Base-by-base conservation (phyloP, 257 asterid species). In the Jacaranda mimosifolia region DNA sequence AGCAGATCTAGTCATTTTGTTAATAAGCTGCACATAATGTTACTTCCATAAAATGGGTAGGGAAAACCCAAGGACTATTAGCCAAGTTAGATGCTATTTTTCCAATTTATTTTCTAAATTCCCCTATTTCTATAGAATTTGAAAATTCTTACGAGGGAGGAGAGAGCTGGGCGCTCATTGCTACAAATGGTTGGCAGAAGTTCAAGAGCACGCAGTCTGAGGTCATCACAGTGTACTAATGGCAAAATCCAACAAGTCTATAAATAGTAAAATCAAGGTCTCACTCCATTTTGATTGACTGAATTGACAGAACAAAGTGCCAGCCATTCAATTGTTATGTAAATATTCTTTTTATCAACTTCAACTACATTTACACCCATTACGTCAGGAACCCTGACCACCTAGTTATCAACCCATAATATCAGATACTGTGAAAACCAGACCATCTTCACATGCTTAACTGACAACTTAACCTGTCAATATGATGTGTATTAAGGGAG, bases 141-240 rank as follows among this genome's bases (percentile, higher is more conserved):
- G 80, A 76, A 76, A 40, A 53, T 46, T 42, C 32, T 57, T 48
- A 19, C 42, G 21, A 14, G 62, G 26, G 71, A 45, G 65, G 60
- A 74, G 55, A 59, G 55, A 63, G 40, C 63, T 65, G 39, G 74
- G 48, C 36, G 11, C 42, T 77, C 62, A 77, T 57, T 26, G 63
- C 35, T 35, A 36, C n/a, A 43, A 57, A 21, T 48, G 42, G 36
- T 57, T 38, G 18, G 36, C 45, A 13, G 64, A 52, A 65, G 65
- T 40, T 65, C 49, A 40, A 43, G 35, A 74, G 52, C 19, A 75
- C 19, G 78, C 78, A 74, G 17, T 19, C 68, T 14, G 65, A 70
- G 55, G 39, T 62, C 46, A 55, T 14, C 13, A 35, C 6, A 46
- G 63, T 48, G 40, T 68, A 57, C 38, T 13, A n/a, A 72, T 14